Percentiles rank a stretch among this genome's conserved stretches.
Conservation (phyloP, 805 yeast species). For the Dipodascopsis tothii region DNA sequence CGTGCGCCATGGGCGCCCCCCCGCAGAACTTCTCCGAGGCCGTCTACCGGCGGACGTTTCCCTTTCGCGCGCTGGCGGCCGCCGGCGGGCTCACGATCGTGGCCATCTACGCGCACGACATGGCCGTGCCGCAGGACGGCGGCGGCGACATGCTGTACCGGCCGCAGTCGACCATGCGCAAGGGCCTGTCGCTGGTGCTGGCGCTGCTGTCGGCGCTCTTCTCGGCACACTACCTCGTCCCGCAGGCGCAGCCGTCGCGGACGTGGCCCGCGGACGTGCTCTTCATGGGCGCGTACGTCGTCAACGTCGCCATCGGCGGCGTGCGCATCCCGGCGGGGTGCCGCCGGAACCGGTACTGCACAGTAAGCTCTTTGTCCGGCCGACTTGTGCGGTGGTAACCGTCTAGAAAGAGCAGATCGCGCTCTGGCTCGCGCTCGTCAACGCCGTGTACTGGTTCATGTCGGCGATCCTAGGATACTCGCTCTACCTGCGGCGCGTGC, state of each 20-base stretch:
- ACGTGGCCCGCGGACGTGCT: not conserved
- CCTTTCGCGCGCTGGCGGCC: not conserved
- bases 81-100: not conserved
- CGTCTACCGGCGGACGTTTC: not conserved
- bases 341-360: not conserved
- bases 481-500: conserved; percentile 9
- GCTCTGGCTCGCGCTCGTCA: not conserved
- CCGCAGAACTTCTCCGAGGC: too few species aligned
- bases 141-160: not conserved
- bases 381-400: not conserved
- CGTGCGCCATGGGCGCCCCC: too few species aligned
- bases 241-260: not conserved
- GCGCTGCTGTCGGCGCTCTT: not conserved
- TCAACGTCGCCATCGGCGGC: not conserved
- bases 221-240: not conserved
- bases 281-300: not conserved
- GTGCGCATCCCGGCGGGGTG: not conserved
- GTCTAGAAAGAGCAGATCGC: not conserved
- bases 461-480: not conserved
- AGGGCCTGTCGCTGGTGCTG: not conserved
- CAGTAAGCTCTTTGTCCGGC: not conserved
- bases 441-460: not conserved
- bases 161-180: not conserved
- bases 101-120: not conserved
- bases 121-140: not conserved